Conservation (phyloP, 2,329 filamentous ascomycete species). For the Chrysoporthe cubensis region DNA sequence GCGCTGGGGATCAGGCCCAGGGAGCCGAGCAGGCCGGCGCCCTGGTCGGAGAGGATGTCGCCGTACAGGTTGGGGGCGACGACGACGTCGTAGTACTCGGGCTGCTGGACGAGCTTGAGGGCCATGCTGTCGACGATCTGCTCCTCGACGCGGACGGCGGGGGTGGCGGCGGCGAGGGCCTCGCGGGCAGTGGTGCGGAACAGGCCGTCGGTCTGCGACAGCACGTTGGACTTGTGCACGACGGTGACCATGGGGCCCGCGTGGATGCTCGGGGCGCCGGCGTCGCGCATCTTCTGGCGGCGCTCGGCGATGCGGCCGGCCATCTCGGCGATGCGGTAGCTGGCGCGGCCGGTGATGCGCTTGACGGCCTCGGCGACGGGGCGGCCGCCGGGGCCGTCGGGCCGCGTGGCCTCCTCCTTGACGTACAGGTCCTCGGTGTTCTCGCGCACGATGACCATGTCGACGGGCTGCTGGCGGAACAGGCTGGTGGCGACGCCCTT, state of each 20-base stretch:
- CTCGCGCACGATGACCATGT: constrained; percentile 97
- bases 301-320: constrained; percentile 92
- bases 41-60: constrained; percentile 94
- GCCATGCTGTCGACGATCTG: constrained; percentile 99
- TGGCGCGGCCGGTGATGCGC: constrained; percentile 87
- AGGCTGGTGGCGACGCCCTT: constrained; percentile 73
- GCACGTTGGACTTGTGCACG: constrained; percentile 97
- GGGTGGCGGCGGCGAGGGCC: constrained; percentile 66
- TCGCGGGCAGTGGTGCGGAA: constrained; percentile 81
- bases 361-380: constrained; percentile 98
- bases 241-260: constrained; percentile 81
- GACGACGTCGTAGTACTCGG: constrained; percentile 93
- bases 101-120: constrained; percentile 98
- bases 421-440: constrained; percentile 99
- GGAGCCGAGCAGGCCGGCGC: constrained; percentile 89
- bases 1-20: constrained; percentile 92
- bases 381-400: constrained; percentile 67
- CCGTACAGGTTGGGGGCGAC: constrained; percentile 98
- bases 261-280: constrained; percentile 65
- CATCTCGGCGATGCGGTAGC: constrained; percentile 85
- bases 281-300: constrained; percentile 77
- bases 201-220: constrained; percentile 93
- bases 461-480: constrained; percentile 64
- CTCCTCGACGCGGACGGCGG: constrained; percentile 75
- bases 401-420: constrained; percentile 89